A percentile compares a stretch with the other conserved stretches of the same genome.
phyloP scores from a whole-genome alignment of 371 early-diverging fungal species.

The Quaeritorhiza haematococci region DNA sequence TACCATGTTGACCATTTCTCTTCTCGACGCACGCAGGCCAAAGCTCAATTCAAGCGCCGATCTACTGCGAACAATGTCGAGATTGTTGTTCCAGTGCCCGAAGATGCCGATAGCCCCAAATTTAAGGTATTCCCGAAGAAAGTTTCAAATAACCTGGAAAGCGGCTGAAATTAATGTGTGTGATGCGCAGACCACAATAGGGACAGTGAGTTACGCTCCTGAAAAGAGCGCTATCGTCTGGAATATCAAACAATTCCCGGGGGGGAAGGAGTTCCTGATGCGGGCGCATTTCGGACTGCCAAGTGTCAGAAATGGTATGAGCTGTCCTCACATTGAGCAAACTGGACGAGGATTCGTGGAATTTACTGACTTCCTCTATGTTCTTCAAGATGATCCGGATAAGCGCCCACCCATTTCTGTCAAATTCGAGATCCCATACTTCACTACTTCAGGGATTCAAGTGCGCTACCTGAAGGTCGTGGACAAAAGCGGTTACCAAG shows the following conservation, averaged over 20 bases:
- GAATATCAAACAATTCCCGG: constrained; percentile 97
- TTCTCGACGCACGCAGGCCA: constrained; percentile 56
- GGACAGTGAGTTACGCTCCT: constrained; percentile 89
- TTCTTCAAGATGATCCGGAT: constrained; percentile 71
- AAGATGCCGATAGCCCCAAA: constrained; percentile 94
- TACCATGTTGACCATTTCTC: neutral
- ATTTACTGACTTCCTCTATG: neutral
- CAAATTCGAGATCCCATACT: constrained; percentile 98
- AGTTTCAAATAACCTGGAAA: neutral
- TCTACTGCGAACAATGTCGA: constrained; percentile 97
- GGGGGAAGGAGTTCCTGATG: constrained; percentile 92
- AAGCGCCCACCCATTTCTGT: constrained; percentile 93
- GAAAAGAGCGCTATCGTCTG: constrained; percentile 91
- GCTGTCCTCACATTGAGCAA: neutral
- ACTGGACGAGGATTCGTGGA: neutral
- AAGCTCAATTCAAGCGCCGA: constrained; percentile 92
- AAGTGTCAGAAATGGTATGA: constrained; percentile 77
- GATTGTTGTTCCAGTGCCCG: constrained; percentile 93
- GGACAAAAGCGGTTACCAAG: constrained; percentile 96
- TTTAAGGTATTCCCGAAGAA: constrained; percentile 87
- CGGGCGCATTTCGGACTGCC: constrained; percentile 96
- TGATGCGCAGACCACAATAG: constrained; percentile 68
- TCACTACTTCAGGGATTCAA: constrained; percentile 94
- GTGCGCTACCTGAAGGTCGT: constrained; percentile 98
- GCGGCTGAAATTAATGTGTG: neutral